Evolutionary conservation across 108 stramenopile genomes (phyloP).

Genomic region (Cyclotella sp.): DNA sequence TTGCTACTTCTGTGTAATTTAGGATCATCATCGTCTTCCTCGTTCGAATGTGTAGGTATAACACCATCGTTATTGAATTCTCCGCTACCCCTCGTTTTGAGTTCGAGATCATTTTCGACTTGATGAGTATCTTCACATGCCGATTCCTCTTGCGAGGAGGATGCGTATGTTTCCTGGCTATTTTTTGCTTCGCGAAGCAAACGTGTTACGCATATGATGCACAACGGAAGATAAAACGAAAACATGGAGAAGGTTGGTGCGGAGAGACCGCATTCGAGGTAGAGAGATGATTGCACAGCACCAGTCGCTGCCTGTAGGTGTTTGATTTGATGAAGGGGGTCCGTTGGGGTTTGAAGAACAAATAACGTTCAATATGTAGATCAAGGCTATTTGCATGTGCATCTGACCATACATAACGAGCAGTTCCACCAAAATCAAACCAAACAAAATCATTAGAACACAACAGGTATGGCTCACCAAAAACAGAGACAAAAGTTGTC

Average conservation of each 20-base stretch:
- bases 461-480: constrained; percentile 21
- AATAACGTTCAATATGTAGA: background rate
- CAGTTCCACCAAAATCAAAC: background rate
- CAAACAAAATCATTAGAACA: background rate
- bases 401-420: too few relatives aligned
- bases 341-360: background rate
- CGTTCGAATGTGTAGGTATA: constrained; percentile 1
- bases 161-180: background rate
- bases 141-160: constrained; percentile 1
- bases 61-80: constrained; percentile 12
- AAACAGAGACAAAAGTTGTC: constrained; percentile 43
- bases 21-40: constrained; percentile 2
- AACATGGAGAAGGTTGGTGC: constrained; percentile 72
- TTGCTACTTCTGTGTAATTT: background rate
- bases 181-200: constrained; percentile 22
- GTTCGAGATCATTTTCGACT: constrained; percentile 12
- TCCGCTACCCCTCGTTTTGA: constrained; percentile 1
- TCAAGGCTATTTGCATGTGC: background rate
- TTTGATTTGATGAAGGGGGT: background rate
- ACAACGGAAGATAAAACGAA: constrained; percentile 59
- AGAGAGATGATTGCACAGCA: constrained; percentile 62
- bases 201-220: constrained; percentile 22
- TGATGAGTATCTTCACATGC: background rate
- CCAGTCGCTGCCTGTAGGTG: constrained; percentile 32
- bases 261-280: constrained; percentile 63